Evolutionary conservation across 1,284 basidiomycete species (phyloP).

Genomic region (Xanthoconium separans): DNA sequence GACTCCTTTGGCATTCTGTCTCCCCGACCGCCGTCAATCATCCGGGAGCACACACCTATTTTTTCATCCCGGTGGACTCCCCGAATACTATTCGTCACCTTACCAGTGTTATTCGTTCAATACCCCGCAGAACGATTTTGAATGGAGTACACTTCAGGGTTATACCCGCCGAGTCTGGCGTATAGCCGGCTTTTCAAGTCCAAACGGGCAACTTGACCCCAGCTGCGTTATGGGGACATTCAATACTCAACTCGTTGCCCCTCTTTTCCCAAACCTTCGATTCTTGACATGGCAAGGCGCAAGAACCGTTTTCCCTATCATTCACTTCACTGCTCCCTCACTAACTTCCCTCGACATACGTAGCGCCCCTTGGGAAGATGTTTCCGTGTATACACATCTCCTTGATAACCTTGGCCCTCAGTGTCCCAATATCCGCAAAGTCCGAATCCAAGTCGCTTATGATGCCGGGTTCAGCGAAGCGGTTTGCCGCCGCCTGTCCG

Average conservation of each 20-base stretch:
- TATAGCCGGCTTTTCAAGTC: neutral
- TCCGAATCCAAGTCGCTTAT: neutral
- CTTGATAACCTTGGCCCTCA: slow-evolving; percentile 2
- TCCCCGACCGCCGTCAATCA: neutral
- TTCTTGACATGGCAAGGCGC: slow-evolving; percentile 8
- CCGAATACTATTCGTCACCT: neutral
- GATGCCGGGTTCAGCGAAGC: neutral
- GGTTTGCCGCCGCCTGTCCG: neutral
- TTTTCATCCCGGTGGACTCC: neutral
- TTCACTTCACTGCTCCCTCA: neutral
- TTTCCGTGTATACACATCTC: neutral
- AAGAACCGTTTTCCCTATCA: neutral
- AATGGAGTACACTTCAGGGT: slow-evolving; percentile 9
- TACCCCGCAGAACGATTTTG: neutral
- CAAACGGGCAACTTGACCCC: neutral
- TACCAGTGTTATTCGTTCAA: neutral
- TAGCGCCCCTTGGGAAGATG: neutral
- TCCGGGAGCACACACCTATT: neutral
- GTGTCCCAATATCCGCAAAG: slow-evolving; percentile 4
- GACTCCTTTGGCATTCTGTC: slow-evolving; percentile 7
- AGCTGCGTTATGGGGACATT: neutral
- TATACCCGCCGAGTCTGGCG: slow-evolving; percentile 8
- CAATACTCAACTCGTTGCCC: neutral
- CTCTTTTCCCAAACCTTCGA: slow-evolving; percentile 8
- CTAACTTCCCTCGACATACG: slow-evolving; percentile 4